Conservation (phyloP, 2,329 filamentous ascomycete species). For the Lasiodiplodia citricola region DNA sequence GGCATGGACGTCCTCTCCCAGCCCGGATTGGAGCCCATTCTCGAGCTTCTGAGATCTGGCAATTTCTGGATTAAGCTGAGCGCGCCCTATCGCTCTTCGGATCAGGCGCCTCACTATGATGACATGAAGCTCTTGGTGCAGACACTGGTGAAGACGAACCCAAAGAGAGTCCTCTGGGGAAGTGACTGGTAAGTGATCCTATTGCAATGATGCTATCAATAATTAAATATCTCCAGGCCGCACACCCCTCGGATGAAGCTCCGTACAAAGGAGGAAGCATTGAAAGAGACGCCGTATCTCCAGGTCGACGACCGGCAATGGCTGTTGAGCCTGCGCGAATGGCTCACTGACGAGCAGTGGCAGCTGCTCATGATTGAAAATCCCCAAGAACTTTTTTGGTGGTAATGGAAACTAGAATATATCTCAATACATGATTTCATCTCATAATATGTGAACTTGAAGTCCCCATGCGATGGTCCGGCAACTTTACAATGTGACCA, state of each 20-base stretch:
- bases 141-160: constrained; percentile 42
- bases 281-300: constrained; percentile 39
- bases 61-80: constrained; percentile 47
- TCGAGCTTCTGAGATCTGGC: constrained; percentile 39
- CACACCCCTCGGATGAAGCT: constrained; percentile 48
- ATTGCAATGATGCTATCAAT: too few relatives aligned
- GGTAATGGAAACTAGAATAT: background rate
- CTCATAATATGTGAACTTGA: too few relatives aligned
- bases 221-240: constrained; percentile 34
- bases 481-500: too few relatives aligned
- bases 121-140: constrained; percentile 41
- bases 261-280: constrained; percentile 40
- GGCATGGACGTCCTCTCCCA: constrained; percentile 35
- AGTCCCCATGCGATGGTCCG: too few relatives aligned
- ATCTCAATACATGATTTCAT: too few relatives aligned
- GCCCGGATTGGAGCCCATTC: constrained; percentile 38
- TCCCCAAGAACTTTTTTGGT: constrained; percentile 19
- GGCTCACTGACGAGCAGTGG: constrained; percentile 32
- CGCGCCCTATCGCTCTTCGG: constrained; percentile 45
- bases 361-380: constrained; percentile 28
- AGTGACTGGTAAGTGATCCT: constrained; percentile 42
- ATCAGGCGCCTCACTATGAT: constrained; percentile 37
- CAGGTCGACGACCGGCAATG: constrained; percentile 36
- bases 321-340: constrained; percentile 35
- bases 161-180: constrained; percentile 43